Evolutionary conservation across 441 rosid species (phyloP), one percentile per base, ranked within the genome.

Genomic region (Pelargonium myrrhifolium): DNA sequence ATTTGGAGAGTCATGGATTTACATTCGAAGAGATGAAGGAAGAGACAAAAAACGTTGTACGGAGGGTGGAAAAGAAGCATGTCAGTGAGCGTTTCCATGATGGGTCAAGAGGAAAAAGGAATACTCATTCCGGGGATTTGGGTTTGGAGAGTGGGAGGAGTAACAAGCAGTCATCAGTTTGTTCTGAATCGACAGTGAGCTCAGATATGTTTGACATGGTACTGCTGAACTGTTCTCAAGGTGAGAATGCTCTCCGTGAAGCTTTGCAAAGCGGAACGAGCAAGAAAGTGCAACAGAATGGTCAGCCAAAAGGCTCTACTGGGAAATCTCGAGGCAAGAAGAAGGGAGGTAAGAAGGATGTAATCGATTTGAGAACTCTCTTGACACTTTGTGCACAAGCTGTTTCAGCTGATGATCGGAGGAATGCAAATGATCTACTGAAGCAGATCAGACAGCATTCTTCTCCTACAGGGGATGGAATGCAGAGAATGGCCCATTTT

Each of bases 201-300:
- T 26, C 81, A 3, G 83, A 80, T 65, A 80, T 83, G 86, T 83
- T 83, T 71, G 90, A 88, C 76, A 71, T 17, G 64, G 72, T 88
- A 37, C 71, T 88, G 80, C 80, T 88, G 4, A 72, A 69, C 65
- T 69, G 77, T 65, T 72, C 79, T 73, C 63, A 69, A 65, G 74
- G 80, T 21, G 76, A 82, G 69, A 71, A 76, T 62, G 83, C 81
- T 21, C 81, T 84, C 64, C 90, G 79, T 65, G 80, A 71, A 73
- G 76, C 83, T 70, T 79, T 71, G 75, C 87, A 74, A 72, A 69
- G 56, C 14, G 79, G 65, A 47, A 77, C 73, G 22, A 75, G 51
- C 66, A 78, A 70, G 77, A 75, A 66, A 18, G 40, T 18, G 51
- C 82, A 68, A 58, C 79, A 72, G 45, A 77, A 63, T 40, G 75